Conservation (phyloP, 306 rosid species). For the Cajanus cajan region DNA sequence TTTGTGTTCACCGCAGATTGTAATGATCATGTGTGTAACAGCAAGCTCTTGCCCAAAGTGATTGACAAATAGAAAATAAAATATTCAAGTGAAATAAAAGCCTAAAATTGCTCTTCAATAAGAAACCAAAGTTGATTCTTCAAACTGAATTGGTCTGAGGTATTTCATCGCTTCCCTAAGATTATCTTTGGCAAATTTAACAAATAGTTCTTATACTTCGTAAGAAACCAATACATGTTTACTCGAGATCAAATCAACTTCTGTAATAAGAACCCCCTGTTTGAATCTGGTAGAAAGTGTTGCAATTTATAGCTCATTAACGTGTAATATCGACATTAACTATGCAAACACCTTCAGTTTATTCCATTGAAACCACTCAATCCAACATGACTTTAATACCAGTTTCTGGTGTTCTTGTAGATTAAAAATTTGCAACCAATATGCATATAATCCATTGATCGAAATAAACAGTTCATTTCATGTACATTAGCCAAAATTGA, state of each 20-base stretch:
- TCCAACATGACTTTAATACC: not conserved
- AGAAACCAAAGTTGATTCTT: no score
- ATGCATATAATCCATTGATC: not conserved
- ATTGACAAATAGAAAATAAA: no score
- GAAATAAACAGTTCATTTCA: not conserved
- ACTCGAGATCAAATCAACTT: not conserved
- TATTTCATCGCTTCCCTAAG: not conserved
- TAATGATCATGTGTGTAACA: no score
- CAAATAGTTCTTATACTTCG: no score
- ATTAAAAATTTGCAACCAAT: not conserved
- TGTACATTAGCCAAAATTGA: slow-evolving; percentile 14
- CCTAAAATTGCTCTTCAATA: no score
- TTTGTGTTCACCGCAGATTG: no score
- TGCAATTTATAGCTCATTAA: not conserved
- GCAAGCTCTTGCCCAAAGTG: no score
- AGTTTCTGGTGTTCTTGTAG: not conserved
- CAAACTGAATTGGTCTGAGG: no score
- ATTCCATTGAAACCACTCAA: not conserved
- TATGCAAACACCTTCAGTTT: not conserved
- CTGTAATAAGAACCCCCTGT: no score
- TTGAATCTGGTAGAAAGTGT: not conserved
- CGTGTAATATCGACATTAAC: not conserved
- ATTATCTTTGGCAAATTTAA: no score
- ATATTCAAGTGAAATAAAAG: no score
- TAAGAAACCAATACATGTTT: not conserved